These are phyloP conservation scores for Malus hybrid DNA, from an alignment of 331 rosid species.

Conservation along the genomic window DNA sequence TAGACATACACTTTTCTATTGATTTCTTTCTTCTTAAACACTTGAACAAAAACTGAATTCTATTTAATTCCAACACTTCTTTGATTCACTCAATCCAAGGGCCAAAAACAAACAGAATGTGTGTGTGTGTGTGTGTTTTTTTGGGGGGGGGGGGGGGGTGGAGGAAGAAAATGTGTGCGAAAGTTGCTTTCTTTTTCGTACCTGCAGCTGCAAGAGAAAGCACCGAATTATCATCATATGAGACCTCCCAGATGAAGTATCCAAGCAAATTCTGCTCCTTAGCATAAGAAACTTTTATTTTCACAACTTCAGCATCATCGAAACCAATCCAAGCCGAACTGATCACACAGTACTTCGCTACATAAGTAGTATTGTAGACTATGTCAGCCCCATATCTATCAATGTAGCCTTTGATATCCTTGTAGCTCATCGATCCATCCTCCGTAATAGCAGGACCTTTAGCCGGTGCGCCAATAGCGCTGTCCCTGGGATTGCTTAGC, in stretches of 20 bases:
- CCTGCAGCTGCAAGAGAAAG: conserved; percentile 32
- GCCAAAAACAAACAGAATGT: no score
- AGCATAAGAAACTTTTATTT: conserved; percentile 26
- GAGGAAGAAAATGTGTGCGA: no score
- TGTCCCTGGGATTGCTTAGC: conserved; percentile 18
- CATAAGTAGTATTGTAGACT: conserved; percentile 22
- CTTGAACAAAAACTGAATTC: no score
- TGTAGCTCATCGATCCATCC: conserved; percentile 18
- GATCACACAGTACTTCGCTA: conserved; percentile 23
- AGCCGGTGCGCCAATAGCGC: conserved; percentile 18
- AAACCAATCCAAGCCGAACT: conserved; percentile 31
- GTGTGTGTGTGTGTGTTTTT: no score
- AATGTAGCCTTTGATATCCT: conserved; percentile 1
- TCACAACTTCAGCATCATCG: conserved; percentile 24
- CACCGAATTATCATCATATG: conserved; percentile 32
- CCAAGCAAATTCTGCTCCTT: conserved; percentile 27
- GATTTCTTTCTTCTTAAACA: no score
- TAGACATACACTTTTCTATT: no score
- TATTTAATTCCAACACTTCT: no score
- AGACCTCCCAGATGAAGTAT: conserved; percentile 29
- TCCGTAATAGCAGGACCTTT: conserved; percentile 3
- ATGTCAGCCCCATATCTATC: not conserved
- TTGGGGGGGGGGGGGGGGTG: no score
- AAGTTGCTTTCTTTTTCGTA: not conserved
- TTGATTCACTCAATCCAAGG: no score